Conservation (phyloP, 805 yeast genomes). For the Vanderwaltozyma tropicalis region DNA sequence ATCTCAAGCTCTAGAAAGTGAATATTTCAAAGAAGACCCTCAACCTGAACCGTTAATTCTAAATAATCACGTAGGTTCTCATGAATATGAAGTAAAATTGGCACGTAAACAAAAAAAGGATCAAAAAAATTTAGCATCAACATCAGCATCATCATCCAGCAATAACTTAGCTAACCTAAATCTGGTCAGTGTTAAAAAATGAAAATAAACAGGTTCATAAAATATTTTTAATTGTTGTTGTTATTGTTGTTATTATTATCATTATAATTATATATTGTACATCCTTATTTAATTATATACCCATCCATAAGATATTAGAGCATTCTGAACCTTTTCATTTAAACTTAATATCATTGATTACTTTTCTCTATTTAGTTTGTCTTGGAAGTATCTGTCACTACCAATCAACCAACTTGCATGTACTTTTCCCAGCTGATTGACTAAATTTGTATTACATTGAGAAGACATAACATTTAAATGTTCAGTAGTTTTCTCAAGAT, state of each 20-base stretch:
- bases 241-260: too few species aligned
- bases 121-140: not conserved
- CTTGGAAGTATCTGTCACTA: constrained; percentile 21
- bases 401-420: constrained; percentile 27
- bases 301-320: too few species aligned
- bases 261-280: too few species aligned
- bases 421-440: constrained; percentile 25
- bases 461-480: constrained; percentile 23
- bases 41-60: constrained; percentile 47
- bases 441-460: constrained; percentile 24
- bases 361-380: not conserved
- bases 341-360: too few species aligned
- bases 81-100: constrained; percentile 62
- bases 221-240: too few species aligned
- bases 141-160: not conserved
- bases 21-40: constrained; percentile 66
- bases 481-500: constrained; percentile 17
- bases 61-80: constrained; percentile 73
- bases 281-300: too few species aligned
- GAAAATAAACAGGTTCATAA: not conserved
- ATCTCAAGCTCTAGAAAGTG: constrained; percentile 53
- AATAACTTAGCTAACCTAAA: not conserved
- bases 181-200: not conserved
- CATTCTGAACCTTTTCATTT: too few species aligned
- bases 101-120: constrained; percentile 50